phyloP scores from a whole-genome alignment of 225 moss, liverwort and hornwort species.

The Bryoerythrophyllum caledonicum region DNA sequence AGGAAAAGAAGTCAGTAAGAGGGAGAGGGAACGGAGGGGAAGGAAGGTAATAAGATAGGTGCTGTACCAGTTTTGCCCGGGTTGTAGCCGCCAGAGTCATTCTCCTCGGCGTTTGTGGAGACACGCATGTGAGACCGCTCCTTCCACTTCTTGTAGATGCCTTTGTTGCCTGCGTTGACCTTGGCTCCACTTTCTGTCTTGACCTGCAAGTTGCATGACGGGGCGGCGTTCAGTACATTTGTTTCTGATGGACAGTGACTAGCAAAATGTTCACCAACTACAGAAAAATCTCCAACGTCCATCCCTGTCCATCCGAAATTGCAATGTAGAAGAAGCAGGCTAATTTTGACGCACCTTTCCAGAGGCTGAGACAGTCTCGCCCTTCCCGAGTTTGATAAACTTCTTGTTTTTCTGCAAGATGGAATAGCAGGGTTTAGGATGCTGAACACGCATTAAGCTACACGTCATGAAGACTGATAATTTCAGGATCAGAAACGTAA shows the following conservation, averaged over 20 bases:
- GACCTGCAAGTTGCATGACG: slow-evolving; percentile 32
- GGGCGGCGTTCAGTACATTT: neutral
- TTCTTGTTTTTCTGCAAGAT: slow-evolving; percentile 73
- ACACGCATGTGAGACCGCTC: slow-evolving; percentile 81
- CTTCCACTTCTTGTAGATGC: slow-evolving; percentile 96
- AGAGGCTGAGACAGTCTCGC: slow-evolving; percentile 74
- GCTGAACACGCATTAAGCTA: neutral
- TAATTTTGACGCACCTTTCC: slow-evolving; percentile 46
- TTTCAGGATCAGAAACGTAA: neutral
- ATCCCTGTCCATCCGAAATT: too few relatives aligned
- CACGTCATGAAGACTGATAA: neutral
- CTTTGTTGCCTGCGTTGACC: slow-evolving; percentile 87
- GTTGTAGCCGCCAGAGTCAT: slow-evolving; percentile 9
- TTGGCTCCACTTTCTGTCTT: slow-evolving; percentile 96
- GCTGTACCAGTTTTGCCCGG: neutral
- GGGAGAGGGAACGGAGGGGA: too few relatives aligned
- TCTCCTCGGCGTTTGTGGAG: slow-evolving; percentile 68
- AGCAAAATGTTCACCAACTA: too few relatives aligned
- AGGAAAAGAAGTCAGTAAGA: neutral
- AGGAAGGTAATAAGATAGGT: neutral
- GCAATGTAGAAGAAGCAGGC: neutral
- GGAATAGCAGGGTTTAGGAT: neutral
- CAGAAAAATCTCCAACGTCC: too few relatives aligned
- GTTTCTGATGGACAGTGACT: neutral
- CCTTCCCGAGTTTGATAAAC: slow-evolving; percentile 90